Percentiles rank a stretch among this genome's conserved stretches.
These are phyloP conservation scores for Aureobasidium melanogenum DNA, from an alignment of 2,329 filamentous ascomycete species.

Conservation along the genomic window DNA sequence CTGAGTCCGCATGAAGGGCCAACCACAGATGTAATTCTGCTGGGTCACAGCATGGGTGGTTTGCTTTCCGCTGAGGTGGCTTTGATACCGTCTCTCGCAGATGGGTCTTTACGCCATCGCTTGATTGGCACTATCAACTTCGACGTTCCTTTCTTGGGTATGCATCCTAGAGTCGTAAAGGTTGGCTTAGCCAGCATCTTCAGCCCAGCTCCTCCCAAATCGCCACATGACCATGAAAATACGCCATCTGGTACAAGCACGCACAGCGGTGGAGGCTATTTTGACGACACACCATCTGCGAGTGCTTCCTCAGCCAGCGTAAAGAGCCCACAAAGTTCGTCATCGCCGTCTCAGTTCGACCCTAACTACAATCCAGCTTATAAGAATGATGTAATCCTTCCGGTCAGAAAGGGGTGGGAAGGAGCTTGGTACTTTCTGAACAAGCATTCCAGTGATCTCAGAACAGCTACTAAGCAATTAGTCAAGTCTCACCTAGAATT, in stretches of 20 bases:
- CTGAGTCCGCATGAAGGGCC: conserved; percentile 65
- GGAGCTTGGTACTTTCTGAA: conserved; percentile 65
- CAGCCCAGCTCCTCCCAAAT: conserved; percentile 27
- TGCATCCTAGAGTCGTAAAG: conserved; percentile 81
- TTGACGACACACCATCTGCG: not conserved
- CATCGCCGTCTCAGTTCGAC: conserved; percentile 27
- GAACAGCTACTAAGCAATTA: conserved; percentile 62
- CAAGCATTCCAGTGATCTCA: conserved; percentile 68
- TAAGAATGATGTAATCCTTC: conserved; percentile 61
- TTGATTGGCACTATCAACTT: conserved; percentile 75
- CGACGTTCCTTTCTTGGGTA: conserved; percentile 78
- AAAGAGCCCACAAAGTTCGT: conserved; percentile 25
- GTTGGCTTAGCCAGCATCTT: conserved; percentile 76
- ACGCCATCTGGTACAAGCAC: not conserved
- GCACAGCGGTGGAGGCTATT: not conserved
- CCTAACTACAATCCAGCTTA: conserved; percentile 70
- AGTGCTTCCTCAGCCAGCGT: not conserved
- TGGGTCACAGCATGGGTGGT: conserved; percentile 88
- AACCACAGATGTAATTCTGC: conserved; percentile 68
- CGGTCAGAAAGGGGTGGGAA: conserved; percentile 60
- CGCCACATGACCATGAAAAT: not conserved
- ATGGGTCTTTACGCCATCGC: conserved; percentile 54
- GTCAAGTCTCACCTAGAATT: conserved; percentile 77
- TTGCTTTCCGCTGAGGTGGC: conserved; percentile 72
- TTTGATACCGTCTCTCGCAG: conserved; percentile 41